Base-by-base conservation (phyloP, 345 rosid genomes). In the Tarenaya hassleriana region DNA sequence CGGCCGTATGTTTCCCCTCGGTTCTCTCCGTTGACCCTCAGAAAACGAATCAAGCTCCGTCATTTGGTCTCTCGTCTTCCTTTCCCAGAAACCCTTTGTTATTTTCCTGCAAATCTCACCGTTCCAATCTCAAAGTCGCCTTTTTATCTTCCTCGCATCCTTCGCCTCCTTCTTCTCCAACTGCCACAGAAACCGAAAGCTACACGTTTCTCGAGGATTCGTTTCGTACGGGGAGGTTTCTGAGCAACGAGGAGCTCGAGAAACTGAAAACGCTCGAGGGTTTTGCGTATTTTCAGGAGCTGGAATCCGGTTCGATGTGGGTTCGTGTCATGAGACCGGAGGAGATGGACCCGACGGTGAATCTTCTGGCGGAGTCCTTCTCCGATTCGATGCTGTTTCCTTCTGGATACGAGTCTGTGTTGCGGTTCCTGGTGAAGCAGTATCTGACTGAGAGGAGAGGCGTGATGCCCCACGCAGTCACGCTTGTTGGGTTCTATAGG, bases 391-490 rank as follows among this genome's bases (percentile, higher is more conserved):
- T 80, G 85, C 38, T 71, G 63, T 49, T 78, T 2, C 2, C 88
- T 41, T 35, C 60, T 16, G 84, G 79, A 41, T 87, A 84, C 43
- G 75, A 80, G 55, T 35, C 76, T 38, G 64, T 91, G 74, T 29
- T 91, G 60, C 68, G 76, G 50, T 91, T 77, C 68, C 63, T 82
- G 64, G 95, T 87, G 71, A 84, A 81, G 69, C 89, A 87, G 73
- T 87, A 91, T 70, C 46, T 91, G 84, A 67, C 73, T 7, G 89
- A 87, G 78, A 77, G 95, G 66, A 69, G 85, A 64, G 64, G 69
- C 20, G 62, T 48, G 65, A 49, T 91, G 78, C 96, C 98, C 0
- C 82, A 84, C 72, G 92, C 92, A 7, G 96, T 74, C 18, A 87
- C 92, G 0, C 82, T 91, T 31, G 55, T 87, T 52, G 95, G 86